phyloP scores from a whole-genome alignment of 345 rosid genomes.

The Citrus mangshanensis region DNA sequence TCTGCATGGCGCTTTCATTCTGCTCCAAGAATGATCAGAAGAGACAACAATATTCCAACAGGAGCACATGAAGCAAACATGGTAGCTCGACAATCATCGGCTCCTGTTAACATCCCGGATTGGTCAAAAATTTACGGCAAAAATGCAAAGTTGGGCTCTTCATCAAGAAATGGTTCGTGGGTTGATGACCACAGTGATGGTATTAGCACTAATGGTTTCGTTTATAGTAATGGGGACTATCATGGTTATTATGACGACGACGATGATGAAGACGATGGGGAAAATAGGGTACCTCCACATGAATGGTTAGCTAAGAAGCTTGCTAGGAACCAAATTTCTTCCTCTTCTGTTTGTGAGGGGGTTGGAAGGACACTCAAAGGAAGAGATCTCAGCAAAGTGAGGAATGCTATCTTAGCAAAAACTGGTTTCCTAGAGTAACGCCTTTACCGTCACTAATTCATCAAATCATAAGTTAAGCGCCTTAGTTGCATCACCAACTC shows the following conservation, averaged over 20 bases:
- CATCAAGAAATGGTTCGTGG: slow-evolving; percentile 20
- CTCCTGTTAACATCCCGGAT: slow-evolving; percentile 84
- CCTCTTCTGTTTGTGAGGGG: slow-evolving; percentile 90
- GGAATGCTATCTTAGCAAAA: slow-evolving; percentile 80
- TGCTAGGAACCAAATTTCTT: slow-evolving; percentile 74
- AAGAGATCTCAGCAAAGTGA: slow-evolving; percentile 91
- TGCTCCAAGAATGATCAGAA: slow-evolving; percentile 40
- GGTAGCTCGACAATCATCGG: slow-evolving; percentile 54
- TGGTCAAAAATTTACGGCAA: slow-evolving; percentile 88
- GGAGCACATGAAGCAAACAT: slow-evolving; percentile 24
- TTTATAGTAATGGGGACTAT: slow-evolving; percentile 12
- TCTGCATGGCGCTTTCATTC: slow-evolving; percentile 39
- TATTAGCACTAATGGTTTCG: not conserved
- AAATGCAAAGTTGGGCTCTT: slow-evolving; percentile 15
- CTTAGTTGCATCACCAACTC: not conserved
- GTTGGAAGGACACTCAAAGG: slow-evolving; percentile 95
- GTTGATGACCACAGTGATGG: slow-evolving; percentile 8
- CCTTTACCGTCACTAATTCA: slow-evolving; percentile 12
- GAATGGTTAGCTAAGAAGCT: slow-evolving; percentile 92
- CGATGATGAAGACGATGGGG: slow-evolving; percentile 31
- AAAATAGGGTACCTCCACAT: slow-evolving; percentile 77
- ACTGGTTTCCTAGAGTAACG: slow-evolving; percentile 84
- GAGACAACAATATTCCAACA: slow-evolving; percentile 20
- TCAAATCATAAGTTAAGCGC: not conserved
- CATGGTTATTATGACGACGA: slow-evolving; percentile 18